Base-by-base conservation (phyloP, 129 eudicot species). In the Artemisia annua region DNA sequence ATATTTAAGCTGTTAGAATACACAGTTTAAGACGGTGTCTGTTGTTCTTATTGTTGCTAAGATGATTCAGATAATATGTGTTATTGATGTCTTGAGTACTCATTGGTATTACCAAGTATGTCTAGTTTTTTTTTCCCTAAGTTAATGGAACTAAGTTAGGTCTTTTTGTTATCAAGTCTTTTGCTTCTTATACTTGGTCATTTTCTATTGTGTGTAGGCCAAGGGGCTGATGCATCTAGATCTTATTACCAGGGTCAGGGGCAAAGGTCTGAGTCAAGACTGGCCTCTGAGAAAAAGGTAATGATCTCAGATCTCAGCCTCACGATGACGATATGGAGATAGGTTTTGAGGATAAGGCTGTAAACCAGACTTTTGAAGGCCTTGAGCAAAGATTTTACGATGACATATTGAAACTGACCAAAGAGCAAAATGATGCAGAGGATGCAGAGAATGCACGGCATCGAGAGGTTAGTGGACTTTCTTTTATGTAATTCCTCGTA, bases 361-460 rank as follows among this genome's bases (percentile, higher is more conserved):
- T 75, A 53, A 48, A 72, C 28, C 88, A 76, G 78, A 87, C 89
- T 63, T 87, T 83, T 72, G 96, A 92, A 82, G 91, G 85, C 68
- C 94, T 92, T 79, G 97, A 92, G 71, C 85, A 88, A 80, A 91
- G 87, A 78, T 91, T 91, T 76, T 74, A 76, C 66, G 88, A 86
- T 69, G 97, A 91, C 68, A 88, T 91, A 43, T 79, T 80, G 85
- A 88, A 86, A 82, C 82, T 92, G 66, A 77, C 81, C 73, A 86
- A 89, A 80, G 96, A 92, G 66, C 94, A 87, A 78, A 73, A 67
- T 51, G 96, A 92, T 81, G 89, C 91, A 60, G 97, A 92, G 85
- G 96, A 92, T 75, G 94, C 88, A 5, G 97, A 92, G 81, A 87
- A 85, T 89, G 87, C 91, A 14, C 83, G 96, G 48, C 97, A 92